Percentiles rank a stretch among this genome's conserved stretches.
Conservation (phyloP, 805 yeast species). For the Clavispora fructus region DNA sequence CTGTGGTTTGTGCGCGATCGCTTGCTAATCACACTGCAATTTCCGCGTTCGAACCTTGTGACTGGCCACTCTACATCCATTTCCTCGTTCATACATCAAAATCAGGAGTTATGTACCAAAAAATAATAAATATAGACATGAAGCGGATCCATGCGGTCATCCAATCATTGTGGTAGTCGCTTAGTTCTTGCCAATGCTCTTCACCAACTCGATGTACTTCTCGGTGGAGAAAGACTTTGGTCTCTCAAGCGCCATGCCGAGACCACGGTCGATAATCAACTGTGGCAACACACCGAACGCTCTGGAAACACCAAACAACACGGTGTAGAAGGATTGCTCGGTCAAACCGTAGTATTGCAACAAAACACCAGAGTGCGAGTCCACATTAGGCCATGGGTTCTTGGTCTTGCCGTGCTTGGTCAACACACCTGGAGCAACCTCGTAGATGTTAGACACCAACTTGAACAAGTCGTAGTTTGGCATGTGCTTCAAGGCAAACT, state of each 20-base stretch:
- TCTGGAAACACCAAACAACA: conserved; percentile 77
- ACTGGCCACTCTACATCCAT: too few species aligned
- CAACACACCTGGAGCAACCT: conserved; percentile 70
- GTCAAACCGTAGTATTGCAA: conserved; percentile 76
- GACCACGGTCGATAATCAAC: conserved; percentile 70
- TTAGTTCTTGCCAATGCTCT: conserved; percentile 18
- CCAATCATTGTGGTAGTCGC: neutral
- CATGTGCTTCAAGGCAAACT: conserved; percentile 60
- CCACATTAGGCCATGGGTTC: conserved; percentile 84
- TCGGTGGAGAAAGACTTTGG: conserved; percentile 51
- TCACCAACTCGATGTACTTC: conserved; percentile 20
- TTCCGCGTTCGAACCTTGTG: too few species aligned
- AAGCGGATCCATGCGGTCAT: neutral
- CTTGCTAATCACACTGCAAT: too few species aligned
- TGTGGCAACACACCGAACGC: conserved; percentile 76
- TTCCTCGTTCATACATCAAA: neutral
- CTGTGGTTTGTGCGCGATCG: too few species aligned
- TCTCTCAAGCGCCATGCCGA: conserved; percentile 77
- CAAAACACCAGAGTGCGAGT: conserved; percentile 71
- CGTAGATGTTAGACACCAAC: conserved; percentile 60
- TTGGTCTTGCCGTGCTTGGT: conserved; percentile 78
- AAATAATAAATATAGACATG: conserved; percentile 9
- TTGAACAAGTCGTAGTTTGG: conserved; percentile 59
- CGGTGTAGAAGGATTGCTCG: conserved; percentile 72
- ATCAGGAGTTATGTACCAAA: neutral